A percentile compares a stretch with the other conserved stretches of the same genome.
Conservation (phyloP, 805 yeast species). For the Schwanniomyces polymorphus region DNA sequence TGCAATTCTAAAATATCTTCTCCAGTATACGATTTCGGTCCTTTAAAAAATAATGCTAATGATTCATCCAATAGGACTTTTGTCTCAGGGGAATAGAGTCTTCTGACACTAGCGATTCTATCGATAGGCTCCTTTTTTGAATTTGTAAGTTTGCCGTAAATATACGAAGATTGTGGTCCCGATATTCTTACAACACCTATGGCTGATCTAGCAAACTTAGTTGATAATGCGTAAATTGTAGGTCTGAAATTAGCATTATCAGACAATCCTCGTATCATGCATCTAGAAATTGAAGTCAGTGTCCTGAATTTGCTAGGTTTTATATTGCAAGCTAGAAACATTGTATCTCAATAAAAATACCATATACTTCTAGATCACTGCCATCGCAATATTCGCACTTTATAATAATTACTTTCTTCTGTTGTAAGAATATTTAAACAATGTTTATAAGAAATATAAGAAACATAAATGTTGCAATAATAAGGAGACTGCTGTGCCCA, state of each 20-base stretch:
- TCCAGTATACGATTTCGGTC: slow-evolving; percentile 86
- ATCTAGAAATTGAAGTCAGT: neutral
- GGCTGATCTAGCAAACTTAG: slow-evolving; percentile 79
- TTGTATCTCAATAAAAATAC: no score
- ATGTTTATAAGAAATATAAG: neutral
- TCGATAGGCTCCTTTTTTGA: slow-evolving; percentile 40
- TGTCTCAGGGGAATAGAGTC: slow-evolving; percentile 46
- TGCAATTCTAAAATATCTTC: slow-evolving; percentile 91
- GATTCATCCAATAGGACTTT: slow-evolving; percentile 70
- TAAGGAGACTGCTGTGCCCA: neutral
- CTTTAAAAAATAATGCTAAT: slow-evolving; percentile 62
- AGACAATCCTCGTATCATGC: neutral
- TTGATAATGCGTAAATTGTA: slow-evolving; percentile 89
- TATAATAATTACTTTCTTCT: neutral
- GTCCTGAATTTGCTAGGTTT: neutral
- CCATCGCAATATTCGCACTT: no score
- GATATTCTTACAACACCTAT: slow-evolving; percentile 83
- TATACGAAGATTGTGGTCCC: slow-evolving; percentile 58
- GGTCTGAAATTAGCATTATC: slow-evolving; percentile 30
- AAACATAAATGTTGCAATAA: neutral
- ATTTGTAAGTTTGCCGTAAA: slow-evolving; percentile 49
- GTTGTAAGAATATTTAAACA: neutral
- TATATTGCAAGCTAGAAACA: neutral
- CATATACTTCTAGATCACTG: no score
- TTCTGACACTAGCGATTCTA: slow-evolving; percentile 58